Evolutionary conservation across 2,329 filamentous ascomycete genomes (phyloP).

Genomic region (Chaetomium olivaceum): DNA sequence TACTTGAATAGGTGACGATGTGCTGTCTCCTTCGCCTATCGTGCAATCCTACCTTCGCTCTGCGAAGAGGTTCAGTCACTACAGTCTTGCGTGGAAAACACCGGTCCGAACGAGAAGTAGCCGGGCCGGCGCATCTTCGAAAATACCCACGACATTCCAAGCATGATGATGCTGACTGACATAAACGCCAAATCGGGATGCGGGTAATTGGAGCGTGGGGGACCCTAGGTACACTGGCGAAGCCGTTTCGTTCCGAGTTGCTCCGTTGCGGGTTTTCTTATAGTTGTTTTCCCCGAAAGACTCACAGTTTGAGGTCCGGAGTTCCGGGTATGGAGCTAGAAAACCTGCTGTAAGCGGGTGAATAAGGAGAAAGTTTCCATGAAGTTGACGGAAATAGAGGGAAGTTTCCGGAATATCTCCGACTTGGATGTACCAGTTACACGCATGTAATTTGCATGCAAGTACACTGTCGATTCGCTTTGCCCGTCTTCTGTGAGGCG

Average conservation of each 20-base stretch:
- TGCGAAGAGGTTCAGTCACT: neutral
- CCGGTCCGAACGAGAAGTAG: constrained; percentile 6
- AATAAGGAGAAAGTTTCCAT: neutral
- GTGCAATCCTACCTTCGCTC: neutral
- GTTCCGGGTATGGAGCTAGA: neutral
- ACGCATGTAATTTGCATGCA: neutral
- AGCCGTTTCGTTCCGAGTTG: constrained; percentile 7
- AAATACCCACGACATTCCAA: neutral
- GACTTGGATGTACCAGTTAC: neutral
- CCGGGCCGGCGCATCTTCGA: constrained; percentile 11
- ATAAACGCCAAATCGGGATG: neutral
- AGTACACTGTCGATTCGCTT: neutral
- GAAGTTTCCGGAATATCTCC: neutral
- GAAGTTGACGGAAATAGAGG: neutral
- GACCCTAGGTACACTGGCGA: neutral
- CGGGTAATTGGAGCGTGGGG: neutral
- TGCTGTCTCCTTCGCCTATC: neutral
- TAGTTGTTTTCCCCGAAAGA: neutral
- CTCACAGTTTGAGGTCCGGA: neutral
- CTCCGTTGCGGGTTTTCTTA: constrained; percentile 2
- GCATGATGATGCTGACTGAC: neutral
- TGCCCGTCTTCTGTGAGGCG: neutral
- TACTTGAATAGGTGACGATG: no score
- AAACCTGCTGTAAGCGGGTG: neutral
- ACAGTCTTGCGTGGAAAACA: neutral